Evolutionary conservation across 345 rosid genomes (phyloP), one percentile per base, ranked within the genome.

Genomic region (Citrus cavaleriei): DNA sequence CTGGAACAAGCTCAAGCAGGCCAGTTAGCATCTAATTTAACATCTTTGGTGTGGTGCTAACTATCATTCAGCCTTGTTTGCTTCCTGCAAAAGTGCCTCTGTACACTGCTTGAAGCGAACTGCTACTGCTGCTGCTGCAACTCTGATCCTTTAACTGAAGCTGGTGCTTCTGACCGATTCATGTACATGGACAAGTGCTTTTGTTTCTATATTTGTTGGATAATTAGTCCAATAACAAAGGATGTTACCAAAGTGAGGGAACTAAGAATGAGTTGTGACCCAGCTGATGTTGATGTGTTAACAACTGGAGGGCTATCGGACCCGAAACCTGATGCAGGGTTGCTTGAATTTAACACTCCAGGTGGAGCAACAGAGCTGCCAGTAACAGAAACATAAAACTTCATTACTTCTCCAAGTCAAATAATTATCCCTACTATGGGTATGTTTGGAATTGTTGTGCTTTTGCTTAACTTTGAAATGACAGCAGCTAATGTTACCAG

Each of bases 291-390:
- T 25, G 91, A 78, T 27, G 83, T 59, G 78, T 57, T 82, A 30
- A 77, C 18, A 49, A 80, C 72, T 6, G 89, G 86, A 71, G 97
- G 89, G 35, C 54, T 72, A 14, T 78, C 83, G 2, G 80, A 55
- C 22, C 93, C 92, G 7, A 80, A 86, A 58, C 68, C 78, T 13
- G 88, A 68, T 35, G 69, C 77, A 6, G 97, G 94, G 70, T 21
- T 79, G 84, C 90, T 86, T 68, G 90, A 79, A 77, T 87, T 90
- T 34, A 84, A 28, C 58, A 84, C 86, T 40, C 87, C 58, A 58
- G 97, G 90, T 59, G 96, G 90, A 73, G 75, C 70, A 27, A 86
- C 84, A 73, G 83, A 68, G 75, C 89, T 88, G 85, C 84, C 64
- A 78, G 25, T 27, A 2, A 74, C 27, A 28, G n/a, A 60, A 58